Base-by-base conservation (phyloP, 2,329 filamentous ascomycete genomes). In the Chaetomiaceae sp. region DNA sequence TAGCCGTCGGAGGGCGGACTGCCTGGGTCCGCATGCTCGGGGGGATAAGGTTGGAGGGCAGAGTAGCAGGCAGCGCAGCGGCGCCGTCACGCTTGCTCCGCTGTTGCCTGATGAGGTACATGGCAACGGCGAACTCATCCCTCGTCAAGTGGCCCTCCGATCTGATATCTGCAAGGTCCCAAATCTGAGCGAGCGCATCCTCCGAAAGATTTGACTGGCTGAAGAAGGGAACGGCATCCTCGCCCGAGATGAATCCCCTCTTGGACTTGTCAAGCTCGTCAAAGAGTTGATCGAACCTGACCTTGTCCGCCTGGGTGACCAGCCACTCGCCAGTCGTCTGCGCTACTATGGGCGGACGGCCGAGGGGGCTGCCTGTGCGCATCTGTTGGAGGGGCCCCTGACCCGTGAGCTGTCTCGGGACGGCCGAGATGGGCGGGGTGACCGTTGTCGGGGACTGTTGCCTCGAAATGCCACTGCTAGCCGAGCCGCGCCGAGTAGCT, bases 61-160 rank as follows among this genome's bases (percentile, higher is more conserved):
- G 72, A n/a, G 81, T 78, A 19, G 85, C 74, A 2, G 93, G 93
- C 27, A 97, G 69, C 23, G 81, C 73, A 35, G 70, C 71, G 27
- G 72, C 66, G 16, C 77, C 75, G 50, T 85, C 82, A 51, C 82
- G 82, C 55, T 84, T 86, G 57, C 79, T 86, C 48, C 91, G 81
- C 66, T 96, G 91, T 66, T 95, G 88, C 55, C 91, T 82, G 61
- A 99, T 96, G 44, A 99, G 76, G 65, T 95, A 95, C 91, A 99
- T 96, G 47, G 93, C 92, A 41, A 99, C 90, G 0, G 93, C 90
- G 65, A 99, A 99, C 62, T 96, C 91, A 59, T 99, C 93, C 60
- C 82, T 83, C 41, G 79, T 90, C 50, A 99, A 74, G 51, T 86
- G 85, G 10, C 93, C 93, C 60, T 91, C 87, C 7, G 89, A 93